Conservation (phyloP, 2,329 filamentous ascomycete species). For the Madurella mycetomatis region DNA sequence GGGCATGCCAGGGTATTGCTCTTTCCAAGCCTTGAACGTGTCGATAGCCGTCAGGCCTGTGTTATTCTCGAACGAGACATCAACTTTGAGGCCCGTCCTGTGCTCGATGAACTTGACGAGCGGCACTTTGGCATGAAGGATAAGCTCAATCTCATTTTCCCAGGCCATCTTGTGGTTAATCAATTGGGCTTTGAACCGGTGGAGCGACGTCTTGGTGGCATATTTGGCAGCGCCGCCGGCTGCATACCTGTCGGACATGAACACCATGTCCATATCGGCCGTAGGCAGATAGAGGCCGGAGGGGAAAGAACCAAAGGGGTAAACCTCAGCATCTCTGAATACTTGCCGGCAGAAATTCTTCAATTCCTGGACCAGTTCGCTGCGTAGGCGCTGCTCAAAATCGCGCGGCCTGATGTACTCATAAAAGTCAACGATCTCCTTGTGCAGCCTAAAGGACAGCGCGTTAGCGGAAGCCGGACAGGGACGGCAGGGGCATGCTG, state of each 20-base stretch:
- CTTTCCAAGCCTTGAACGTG: slow-evolving; percentile 78
- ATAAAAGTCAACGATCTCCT: slow-evolving; percentile 87
- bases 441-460: slow-evolving; percentile 61
- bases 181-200: slow-evolving; percentile 59
- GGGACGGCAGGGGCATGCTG: slow-evolving; percentile 27
- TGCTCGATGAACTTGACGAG: slow-evolving; percentile 86
- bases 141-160: slow-evolving; percentile 58
- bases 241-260: slow-evolving; percentile 60
- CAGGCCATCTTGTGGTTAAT: slow-evolving; percentile 52
- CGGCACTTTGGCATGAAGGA: slow-evolving; percentile 76
- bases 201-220: slow-evolving; percentile 53
- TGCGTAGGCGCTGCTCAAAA: slow-evolving; percentile 73
- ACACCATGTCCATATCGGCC: slow-evolving; percentile 90
- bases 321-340: slow-evolving; percentile 59
- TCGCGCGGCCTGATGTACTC: slow-evolving; percentile 71
- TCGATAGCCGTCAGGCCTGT: slow-evolving; percentile 74
- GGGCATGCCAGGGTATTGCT: slow-evolving; percentile 77
- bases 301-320: slow-evolving; percentile 89
- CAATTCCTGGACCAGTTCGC: slow-evolving; percentile 67
- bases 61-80: slow-evolving; percentile 91
- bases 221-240: slow-evolving; percentile 46
- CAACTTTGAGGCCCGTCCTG: slow-evolving; percentile 74
- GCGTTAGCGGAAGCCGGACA: slow-evolving; percentile 15
- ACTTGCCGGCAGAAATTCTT: slow-evolving; percentile 52
- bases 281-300: slow-evolving; percentile 67